phyloP scores from a whole-genome alignment of 208 protist genomes.

The Balamuthia mandrillaris region DNA sequence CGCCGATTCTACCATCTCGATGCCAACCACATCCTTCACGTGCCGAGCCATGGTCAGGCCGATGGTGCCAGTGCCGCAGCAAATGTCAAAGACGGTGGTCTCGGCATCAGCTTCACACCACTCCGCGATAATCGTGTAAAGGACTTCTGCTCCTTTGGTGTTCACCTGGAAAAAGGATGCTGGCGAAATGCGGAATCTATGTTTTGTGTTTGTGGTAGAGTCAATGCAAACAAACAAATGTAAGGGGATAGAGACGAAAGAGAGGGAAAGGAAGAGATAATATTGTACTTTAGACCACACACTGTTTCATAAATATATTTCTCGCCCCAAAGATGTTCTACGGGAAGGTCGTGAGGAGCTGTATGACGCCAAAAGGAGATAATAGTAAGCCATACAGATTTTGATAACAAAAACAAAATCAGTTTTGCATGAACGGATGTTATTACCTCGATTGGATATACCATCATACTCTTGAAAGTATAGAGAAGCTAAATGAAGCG shows the following conservation, averaged over 20 bases:
- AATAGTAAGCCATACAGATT: neutral
- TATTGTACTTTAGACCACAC: neutral
- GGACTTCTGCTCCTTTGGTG: constrained; percentile 78
- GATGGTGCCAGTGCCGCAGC: constrained; percentile 92
- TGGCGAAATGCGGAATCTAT: constrained; percentile 84
- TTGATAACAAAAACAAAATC: neutral
- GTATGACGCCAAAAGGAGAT: neutral
- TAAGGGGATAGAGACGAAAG: neutral
- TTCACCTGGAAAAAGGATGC: constrained; percentile 94
- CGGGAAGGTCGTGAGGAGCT: neutral
- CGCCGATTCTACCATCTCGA: constrained; percentile 84
- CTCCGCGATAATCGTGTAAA: constrained; percentile 74
- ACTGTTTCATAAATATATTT: constrained; percentile 5
- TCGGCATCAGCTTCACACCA: constrained; percentile 46
- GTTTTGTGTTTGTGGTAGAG: neutral
- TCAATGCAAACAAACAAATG: neutral
- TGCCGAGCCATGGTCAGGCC: constrained; percentile 78
- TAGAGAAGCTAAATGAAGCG: neutral
- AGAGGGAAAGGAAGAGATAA: neutral
- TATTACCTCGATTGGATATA: neutral
- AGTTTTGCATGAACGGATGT: neutral
- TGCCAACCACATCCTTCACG: constrained; percentile 79
- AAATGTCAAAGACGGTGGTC: constrained; percentile 88
- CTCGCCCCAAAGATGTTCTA: neutral
- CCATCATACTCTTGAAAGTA: neutral